Conservation (phyloP, 129 eudicot species). For the Centrapalus pauciflorus region DNA sequence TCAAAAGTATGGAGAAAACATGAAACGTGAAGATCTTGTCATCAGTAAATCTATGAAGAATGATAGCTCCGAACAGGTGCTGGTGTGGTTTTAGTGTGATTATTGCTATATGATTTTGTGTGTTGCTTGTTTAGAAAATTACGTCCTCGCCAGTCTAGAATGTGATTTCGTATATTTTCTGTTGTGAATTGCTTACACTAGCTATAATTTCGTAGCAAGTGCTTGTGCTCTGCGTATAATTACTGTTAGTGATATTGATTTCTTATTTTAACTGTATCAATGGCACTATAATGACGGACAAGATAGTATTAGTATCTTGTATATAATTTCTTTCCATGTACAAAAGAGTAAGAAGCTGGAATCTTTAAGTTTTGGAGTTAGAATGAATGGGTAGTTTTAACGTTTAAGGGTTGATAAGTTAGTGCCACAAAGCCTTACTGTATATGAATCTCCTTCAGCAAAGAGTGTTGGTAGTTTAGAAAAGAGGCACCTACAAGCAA, state of each 20-base stretch:
- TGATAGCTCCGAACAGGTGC: slow-evolving; percentile 63
- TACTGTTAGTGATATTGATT: slow-evolving; percentile 4
- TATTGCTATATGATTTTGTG: background rate
- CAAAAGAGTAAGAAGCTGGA: background rate
- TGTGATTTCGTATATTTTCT: background rate
- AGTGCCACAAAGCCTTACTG: background rate
- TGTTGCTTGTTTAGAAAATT: background rate
- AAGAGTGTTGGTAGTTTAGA: slow-evolving; percentile 3
- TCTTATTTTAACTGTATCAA: background rate
- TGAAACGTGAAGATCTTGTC: slow-evolving; percentile 81
- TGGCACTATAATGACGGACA: background rate
- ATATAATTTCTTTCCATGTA: background rate
- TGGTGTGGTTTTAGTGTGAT: background rate
- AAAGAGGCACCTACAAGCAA: background rate
- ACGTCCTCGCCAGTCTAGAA: background rate
- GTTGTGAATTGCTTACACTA: background rate
- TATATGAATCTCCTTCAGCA: background rate
- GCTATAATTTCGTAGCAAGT: background rate
- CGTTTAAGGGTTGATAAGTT: background rate
- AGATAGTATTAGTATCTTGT: background rate
- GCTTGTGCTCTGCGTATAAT: background rate
- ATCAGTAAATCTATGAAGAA: slow-evolving; percentile 48
- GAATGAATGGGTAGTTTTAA: background rate
- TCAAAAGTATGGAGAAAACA: slow-evolving; percentile 67
- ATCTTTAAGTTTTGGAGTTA: background rate